Conservation (phyloP, 495 filamentous ascomycete species). For the Penicillium fimorum region DNA sequence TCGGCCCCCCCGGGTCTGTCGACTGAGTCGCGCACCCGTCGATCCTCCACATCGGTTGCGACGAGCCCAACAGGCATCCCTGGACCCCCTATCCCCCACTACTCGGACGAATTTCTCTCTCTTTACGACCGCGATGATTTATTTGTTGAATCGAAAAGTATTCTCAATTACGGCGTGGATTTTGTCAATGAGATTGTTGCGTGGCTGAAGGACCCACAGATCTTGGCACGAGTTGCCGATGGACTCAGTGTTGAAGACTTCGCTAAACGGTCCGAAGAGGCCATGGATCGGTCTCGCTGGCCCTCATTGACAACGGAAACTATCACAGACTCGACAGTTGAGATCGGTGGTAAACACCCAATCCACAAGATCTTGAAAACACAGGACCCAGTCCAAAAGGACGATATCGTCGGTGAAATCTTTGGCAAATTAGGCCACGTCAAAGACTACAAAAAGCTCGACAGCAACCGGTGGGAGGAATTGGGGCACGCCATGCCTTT, state of each 20-base stretch:
- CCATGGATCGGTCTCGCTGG: conserved; percentile 54
- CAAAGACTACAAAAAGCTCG: conserved; percentile 70
- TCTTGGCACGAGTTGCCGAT: conserved; percentile 40
- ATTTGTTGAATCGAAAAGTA: conserved; percentile 52
- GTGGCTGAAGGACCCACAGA: conserved; percentile 68
- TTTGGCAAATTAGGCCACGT: conserved; percentile 81
- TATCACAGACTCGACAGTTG: conserved; percentile 41
- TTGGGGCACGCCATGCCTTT: conserved; percentile 79
- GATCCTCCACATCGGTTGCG: conserved; percentile 43
- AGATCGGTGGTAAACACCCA: conserved; percentile 49
- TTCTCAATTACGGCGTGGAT: conserved; percentile 63
- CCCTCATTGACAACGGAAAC: conserved; percentile 48
- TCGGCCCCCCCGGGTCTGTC: conserved; percentile 36
- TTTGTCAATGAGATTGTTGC: conserved; percentile 64
- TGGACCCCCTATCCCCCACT: conserved; percentile 49
- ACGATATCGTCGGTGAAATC: conserved; percentile 77
- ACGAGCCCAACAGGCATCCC: conserved; percentile 55
- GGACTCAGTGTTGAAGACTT: conserved; percentile 45
- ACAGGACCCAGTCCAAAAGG: conserved; percentile 58
- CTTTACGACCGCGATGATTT: conserved; percentile 61
- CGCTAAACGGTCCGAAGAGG: conserved; percentile 51
- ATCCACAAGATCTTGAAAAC: conserved; percentile 72
- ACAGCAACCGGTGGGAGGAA: conserved; percentile 70
- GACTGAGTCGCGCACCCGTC: conserved; percentile 54
- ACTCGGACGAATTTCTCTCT: conserved; percentile 68